Evolutionary conservation across 208 protist genomes (phyloP).

Genomic region (Trypanosoma theileri): DNA sequence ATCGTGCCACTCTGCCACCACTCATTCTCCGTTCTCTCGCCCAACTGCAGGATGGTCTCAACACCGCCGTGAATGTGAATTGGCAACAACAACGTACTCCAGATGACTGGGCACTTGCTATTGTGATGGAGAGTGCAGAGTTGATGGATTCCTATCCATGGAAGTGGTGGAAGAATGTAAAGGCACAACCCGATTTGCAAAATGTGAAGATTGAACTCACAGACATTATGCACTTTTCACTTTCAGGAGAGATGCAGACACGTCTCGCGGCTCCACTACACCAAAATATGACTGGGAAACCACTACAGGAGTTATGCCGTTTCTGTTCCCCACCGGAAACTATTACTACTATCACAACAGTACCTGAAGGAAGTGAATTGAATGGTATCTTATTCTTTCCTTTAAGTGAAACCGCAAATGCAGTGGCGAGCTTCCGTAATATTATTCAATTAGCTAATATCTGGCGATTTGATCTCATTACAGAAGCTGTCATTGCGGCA

Average conservation of each 20-base stretch:
- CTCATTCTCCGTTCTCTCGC: conserved; percentile 60
- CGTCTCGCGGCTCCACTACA: conserved; percentile 6
- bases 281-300: conserved; percentile 14
- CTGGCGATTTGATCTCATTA: conserved; percentile 85
- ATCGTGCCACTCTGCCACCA: conserved; percentile 29
- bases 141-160: conserved; percentile 92
- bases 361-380: conserved; percentile 12
- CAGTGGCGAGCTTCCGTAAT: conserved; percentile 82
- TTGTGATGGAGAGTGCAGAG: conserved; percentile 87
- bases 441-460: conserved; percentile 81
- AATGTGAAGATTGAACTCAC: conserved; percentile 91
- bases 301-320: conserved; percentile 29
- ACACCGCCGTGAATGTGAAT: conserved; percentile 66
- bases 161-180: conserved; percentile 94
- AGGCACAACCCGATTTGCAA: conserved; percentile 61
- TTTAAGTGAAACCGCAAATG: conserved; percentile 65
- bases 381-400: conserved; percentile 67
- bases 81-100: conserved; percentile 66
- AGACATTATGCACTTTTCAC: conserved; percentile 91
- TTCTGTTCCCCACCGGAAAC: conserved; percentile 10
- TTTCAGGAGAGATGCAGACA: conserved; percentile 84
- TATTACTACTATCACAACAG: not conserved
- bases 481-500: conserved; percentile 61
- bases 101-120: conserved; percentile 88
- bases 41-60: conserved; percentile 84